phyloP scores from a whole-genome alignment of 208 protist species.

The Crithidia brevicula region DNA sequence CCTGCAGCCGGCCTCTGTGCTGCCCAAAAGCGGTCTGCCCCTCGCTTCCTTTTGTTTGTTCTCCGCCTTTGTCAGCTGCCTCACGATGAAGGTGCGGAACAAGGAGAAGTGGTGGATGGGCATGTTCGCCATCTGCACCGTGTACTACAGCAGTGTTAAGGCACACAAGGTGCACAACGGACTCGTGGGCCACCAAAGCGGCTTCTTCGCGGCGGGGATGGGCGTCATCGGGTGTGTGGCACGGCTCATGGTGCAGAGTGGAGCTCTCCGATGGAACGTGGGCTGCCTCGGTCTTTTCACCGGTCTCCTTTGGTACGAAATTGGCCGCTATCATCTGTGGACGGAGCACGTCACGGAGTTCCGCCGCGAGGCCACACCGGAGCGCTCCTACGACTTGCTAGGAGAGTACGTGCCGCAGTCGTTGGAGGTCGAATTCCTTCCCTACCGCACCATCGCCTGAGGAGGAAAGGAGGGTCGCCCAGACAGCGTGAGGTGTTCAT shows the following conservation, averaged over 20 bases:
- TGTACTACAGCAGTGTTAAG: slow-evolving; percentile 86
- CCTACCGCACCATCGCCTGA: slow-evolving; percentile 28
- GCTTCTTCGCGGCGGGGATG: slow-evolving; percentile 86
- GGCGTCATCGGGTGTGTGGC: slow-evolving; percentile 56
- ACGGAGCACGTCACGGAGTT: slow-evolving; percentile 74
- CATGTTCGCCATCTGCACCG: slow-evolving; percentile 71
- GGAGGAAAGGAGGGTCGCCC: too few relatives aligned
- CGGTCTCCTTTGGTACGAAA: slow-evolving; percentile 84
- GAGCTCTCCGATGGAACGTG: slow-evolving; percentile 36
- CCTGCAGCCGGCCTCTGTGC: slow-evolving; percentile 55
- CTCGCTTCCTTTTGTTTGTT: slow-evolving; percentile 55
- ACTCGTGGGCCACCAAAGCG: slow-evolving; percentile 82
- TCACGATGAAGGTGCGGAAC: slow-evolving; percentile 78
- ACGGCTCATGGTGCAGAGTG: slow-evolving; percentile 60
- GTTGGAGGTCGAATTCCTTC: slow-evolving; percentile 38
- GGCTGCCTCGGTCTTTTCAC: slow-evolving; percentile 48
- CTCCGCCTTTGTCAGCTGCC: slow-evolving; percentile 58
- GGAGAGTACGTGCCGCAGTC: slow-evolving; percentile 74
- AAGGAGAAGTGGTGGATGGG: slow-evolving; percentile 88
- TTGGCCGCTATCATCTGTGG: slow-evolving; percentile 86
- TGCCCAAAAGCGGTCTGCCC: slow-evolving; percentile 59
- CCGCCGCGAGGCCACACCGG: slow-evolving; percentile 53
- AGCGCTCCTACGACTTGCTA: slow-evolving; percentile 72
- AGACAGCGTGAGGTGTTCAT: too few relatives aligned
- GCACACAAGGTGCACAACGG: slow-evolving; percentile 88